Conservation (phyloP, 2,329 filamentous ascomycete species). For the Hymenotorrendiella dingleyae region DNA sequence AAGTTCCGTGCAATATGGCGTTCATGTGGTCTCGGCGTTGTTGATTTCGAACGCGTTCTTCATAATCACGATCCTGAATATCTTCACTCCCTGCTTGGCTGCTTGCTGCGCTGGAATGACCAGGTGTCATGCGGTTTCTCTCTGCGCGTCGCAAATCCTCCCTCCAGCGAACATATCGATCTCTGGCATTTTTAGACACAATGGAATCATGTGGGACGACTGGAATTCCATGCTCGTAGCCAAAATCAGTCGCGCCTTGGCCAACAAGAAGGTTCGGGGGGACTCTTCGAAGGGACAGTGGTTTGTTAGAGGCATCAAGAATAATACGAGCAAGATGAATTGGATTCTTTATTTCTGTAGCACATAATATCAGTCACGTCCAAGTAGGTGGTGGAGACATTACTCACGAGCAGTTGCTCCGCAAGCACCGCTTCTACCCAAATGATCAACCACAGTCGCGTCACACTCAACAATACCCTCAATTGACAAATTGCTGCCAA, state of each 20-base stretch:
- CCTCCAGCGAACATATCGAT: conserved; percentile 75
- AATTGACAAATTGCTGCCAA: conserved; percentile 88
- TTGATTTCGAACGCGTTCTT: conserved; percentile 26
- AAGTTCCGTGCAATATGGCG: conserved; percentile 50
- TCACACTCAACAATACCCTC: conserved; percentile 92
- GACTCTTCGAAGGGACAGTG: conserved; percentile 79
- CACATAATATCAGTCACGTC: neutral
- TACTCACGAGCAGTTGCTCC: conserved; percentile 81
- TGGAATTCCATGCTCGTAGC: conserved; percentile 68
- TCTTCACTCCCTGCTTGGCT: conserved; percentile 23
- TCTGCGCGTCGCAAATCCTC: conserved; percentile 64
- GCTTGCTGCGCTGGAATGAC: conserved; percentile 14
- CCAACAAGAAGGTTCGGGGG: conserved; percentile 89
- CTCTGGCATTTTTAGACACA: conserved; percentile 71
- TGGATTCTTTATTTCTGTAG: conserved; percentile 80
- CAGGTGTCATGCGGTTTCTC: conserved; percentile 28
- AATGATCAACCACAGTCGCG: conserved; percentile 85
- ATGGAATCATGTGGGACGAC: conserved; percentile 70
- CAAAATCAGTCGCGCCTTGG: conserved; percentile 80
- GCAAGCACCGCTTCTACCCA: conserved; percentile 85
- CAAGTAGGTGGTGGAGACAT: neutral
- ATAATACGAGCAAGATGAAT: conserved; percentile 81
- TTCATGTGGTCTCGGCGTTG: conserved; percentile 43
- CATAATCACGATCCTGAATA: conserved; percentile 22
- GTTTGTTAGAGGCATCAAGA: conserved; percentile 68